Evolutionary conservation across 1,139 yeast species (phyloP).

Genomic region (Taiozyma onychis): DNA sequence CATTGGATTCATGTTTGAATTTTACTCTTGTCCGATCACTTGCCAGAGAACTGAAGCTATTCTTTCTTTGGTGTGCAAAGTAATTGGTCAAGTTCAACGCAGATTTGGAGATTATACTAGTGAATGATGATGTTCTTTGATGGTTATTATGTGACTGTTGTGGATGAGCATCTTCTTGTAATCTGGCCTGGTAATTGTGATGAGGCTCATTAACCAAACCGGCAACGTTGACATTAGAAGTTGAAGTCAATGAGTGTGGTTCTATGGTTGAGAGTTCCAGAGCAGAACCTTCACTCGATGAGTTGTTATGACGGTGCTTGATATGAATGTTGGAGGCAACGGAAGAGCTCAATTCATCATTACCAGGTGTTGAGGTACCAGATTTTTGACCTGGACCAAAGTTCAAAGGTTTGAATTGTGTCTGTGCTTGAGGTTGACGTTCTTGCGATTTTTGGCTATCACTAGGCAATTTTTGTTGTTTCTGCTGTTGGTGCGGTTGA

Average conservation of each 20-base stretch:
- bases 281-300: constrained; percentile 5
- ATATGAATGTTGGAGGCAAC: constrained; percentile 15
- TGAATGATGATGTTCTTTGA: constrained; percentile 20
- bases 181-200: constrained; percentile 10
- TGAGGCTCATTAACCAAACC: constrained; percentile 20
- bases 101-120: constrained; percentile 29
- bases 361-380: constrained; percentile 5
- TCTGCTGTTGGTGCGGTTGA: constrained; percentile 6
- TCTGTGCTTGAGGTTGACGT: not conserved
- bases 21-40: constrained; percentile 28
- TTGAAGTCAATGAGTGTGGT: constrained; percentile 19
- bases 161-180: constrained; percentile 6
- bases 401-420: not conserved
- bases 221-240: constrained; percentile 21
- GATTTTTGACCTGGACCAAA: constrained; percentile 1
- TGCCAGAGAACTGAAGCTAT: constrained; percentile 32
- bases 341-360: constrained; percentile 12
- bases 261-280: constrained; percentile 16
- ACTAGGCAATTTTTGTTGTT: constrained; percentile 13
- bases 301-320: constrained; percentile 10
- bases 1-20: constrained; percentile 39
- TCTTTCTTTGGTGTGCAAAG: constrained; percentile 25
- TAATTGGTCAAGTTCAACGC: constrained; percentile 31
- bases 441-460: not conserved
- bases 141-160: not conserved